Evolutionary conservation across 192 early-diverging fungal genomes (phyloP), one percentile per base, ranked within the genome.

Genomic region (Backusella mclennaniae): DNA sequence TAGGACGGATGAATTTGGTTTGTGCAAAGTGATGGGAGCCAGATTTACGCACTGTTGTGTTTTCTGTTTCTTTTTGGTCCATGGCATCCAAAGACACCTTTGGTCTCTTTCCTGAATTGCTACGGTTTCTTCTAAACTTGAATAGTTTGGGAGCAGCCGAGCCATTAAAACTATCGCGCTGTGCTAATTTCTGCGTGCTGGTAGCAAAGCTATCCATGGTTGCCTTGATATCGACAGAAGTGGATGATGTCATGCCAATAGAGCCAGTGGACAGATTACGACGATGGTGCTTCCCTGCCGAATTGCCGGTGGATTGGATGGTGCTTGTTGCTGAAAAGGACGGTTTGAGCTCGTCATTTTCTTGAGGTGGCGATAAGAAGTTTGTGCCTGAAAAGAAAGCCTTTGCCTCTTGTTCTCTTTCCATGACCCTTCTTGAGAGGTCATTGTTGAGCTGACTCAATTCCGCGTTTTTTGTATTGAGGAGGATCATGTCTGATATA

Each of bases 371-470:
- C 31, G 73, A 14, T 63, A 75, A 35, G 38, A 84, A 76, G 46
- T 69, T 71, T 8, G 78, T 84, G 5, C 79, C 82, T 5, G 82
- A 76, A 68, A 84, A 78, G 12, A 80, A 73, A 0, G 82, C 82
- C n/a, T 76, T 70, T 14, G 82, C 79, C 35, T 84, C 82, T 31
- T 79, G 78, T 75, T 84, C 82, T 21, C 78, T 73, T 68, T 84
- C 82, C 6, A 74, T 84, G 12, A 84, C 79, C n/a, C 79, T 78
- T 46, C 84, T 79, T 21, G 83, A 84, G 35, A 90, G 76, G 66
- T 90, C 89, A 73, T 88, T 90, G 73, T 90, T 90, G 49, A 90
- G 79, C 17, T 78, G 82, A 2, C 84, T 82, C 3, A 90, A 67
- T 66, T 90, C 86, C 0, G 87, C 84, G 46, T 87, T 90, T 53